Conservation (phyloP, 1,284 basidiomycete genomes). For the Retiboletus flavoniger region DNA sequence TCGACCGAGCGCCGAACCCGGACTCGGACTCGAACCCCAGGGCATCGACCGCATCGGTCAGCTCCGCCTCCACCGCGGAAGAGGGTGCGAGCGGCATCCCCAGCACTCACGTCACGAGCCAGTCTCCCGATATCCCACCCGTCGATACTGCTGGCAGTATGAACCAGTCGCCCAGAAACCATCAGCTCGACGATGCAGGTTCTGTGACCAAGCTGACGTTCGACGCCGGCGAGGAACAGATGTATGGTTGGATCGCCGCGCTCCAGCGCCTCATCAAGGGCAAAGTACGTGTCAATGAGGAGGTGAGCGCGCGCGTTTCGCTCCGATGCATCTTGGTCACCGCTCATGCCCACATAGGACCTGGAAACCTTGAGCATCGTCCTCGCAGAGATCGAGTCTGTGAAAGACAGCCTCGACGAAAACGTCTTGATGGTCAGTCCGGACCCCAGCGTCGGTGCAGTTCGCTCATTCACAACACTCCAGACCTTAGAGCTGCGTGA, state of each 20-base stretch:
- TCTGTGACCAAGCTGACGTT: background rate
- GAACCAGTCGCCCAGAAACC: background rate
- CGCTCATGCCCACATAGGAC: slow-evolving; percentile 13
- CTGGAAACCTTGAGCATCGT: slow-evolving; percentile 28
- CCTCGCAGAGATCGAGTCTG: slow-evolving; percentile 33
- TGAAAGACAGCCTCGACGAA: slow-evolving; percentile 13
- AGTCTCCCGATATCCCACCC: slow-evolving; percentile 13
- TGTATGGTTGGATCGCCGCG: slow-evolving; percentile 17
- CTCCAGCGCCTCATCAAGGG: slow-evolving; percentile 35
- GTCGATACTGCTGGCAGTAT: background rate
- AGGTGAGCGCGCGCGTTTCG: slow-evolving; percentile 16
- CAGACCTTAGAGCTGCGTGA: slow-evolving; percentile 21
- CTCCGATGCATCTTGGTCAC: background rate
- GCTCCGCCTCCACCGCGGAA: slow-evolving; percentile 2
- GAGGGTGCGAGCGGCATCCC: slow-evolving; percentile 5
- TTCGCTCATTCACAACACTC: background rate
- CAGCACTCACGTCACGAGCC: slow-evolving; percentile 23
- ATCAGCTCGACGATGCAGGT: background rate
- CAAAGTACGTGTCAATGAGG: slow-evolving; percentile 25
- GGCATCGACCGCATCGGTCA: slow-evolving; percentile 8
- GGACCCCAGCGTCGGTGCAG: background rate
- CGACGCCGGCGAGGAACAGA: slow-evolving; percentile 7
- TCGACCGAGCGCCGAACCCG: slow-evolving; percentile 7
- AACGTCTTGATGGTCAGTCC: slow-evolving; percentile 18
- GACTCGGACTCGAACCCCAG: slow-evolving; percentile 1